phyloP scores from a whole-genome alignment of 2,329 filamentous ascomycete species.

The Ophiostoma ips region DNA sequence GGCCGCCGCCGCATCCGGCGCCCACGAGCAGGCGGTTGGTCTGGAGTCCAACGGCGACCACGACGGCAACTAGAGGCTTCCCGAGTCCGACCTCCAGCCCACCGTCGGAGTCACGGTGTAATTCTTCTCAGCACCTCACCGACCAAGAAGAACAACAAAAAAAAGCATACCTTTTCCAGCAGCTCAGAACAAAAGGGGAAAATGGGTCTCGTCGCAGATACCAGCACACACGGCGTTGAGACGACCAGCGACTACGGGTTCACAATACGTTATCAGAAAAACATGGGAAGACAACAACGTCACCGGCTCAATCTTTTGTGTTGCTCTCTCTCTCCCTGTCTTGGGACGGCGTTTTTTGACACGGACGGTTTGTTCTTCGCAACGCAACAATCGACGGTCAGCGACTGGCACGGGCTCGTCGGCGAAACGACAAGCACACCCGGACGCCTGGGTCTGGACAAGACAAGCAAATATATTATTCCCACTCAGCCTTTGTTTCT shows the following conservation, averaged over 20 bases:
- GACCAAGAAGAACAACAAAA: background rate
- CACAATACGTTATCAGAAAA: constrained; percentile 11
- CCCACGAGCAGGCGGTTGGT: constrained; percentile 19
- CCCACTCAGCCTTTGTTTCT: constrained; percentile 2
- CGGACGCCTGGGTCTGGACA: background rate
- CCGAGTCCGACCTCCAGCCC: background rate
- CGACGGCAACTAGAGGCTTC: constrained; percentile 31
- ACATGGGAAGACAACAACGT: constrained; percentile 30
- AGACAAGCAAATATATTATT: constrained; percentile 1
- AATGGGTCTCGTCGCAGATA: constrained; percentile 7
- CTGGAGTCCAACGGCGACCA: constrained; percentile 42
- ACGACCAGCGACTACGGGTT: constrained; percentile 14
- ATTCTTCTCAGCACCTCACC: background rate
- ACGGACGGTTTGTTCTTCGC: too few species aligned
- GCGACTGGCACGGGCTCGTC: background rate
- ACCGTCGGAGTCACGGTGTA: constrained; percentile 8
- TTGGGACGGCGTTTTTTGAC: background rate
- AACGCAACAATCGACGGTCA: background rate
- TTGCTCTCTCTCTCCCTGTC: background rate
- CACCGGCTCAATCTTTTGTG: constrained; percentile 21
- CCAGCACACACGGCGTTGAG: constrained; percentile 32
- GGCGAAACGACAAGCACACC: background rate
- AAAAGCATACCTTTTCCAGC: background rate
- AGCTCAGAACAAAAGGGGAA: constrained; percentile 6
- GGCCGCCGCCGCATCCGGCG: constrained; percentile 41